Percentiles rank a stretch among this genome's conserved stretches.
Conservation (phyloP, 352 stramenopile species). For the Saprolegnia diclina region DNA sequence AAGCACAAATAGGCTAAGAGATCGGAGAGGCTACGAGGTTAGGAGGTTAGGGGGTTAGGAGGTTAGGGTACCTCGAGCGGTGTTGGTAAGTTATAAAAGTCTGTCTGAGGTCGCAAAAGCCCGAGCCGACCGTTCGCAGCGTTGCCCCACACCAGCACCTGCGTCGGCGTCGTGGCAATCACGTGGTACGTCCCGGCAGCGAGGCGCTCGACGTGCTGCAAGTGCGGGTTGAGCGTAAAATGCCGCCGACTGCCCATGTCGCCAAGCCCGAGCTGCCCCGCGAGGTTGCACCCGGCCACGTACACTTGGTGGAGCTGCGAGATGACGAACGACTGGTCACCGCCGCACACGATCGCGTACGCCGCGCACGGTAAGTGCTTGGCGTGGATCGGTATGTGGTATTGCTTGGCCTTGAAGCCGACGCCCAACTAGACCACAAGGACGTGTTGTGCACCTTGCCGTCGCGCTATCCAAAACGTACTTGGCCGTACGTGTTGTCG, state of each 20-base stretch:
- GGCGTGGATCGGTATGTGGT: slow-evolving; percentile 37
- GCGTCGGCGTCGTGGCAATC: slow-evolving; percentile 36
- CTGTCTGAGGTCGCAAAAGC: slow-evolving; percentile 34
- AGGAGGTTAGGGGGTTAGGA: background rate
- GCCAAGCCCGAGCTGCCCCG: slow-evolving; percentile 51
- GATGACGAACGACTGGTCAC: slow-evolving; percentile 56
- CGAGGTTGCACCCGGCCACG: slow-evolving; percentile 56
- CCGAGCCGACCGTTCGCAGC: slow-evolving; percentile 61
- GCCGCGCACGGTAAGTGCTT: slow-evolving; percentile 45
- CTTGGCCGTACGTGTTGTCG: slow-evolving; percentile 55
- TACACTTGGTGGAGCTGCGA: slow-evolving; percentile 48
- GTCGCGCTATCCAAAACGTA: slow-evolving; percentile 32
- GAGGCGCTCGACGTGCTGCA: slow-evolving; percentile 35
- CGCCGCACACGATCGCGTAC: slow-evolving; percentile 41
- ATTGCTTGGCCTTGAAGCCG: slow-evolving; percentile 22
- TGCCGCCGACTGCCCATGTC: slow-evolving; percentile 39
- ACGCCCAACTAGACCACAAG: slow-evolving; percentile 27
- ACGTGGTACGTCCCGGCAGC: slow-evolving; percentile 54
- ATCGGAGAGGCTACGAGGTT: background rate
- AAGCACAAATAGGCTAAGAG: background rate
- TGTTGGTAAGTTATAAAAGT: slow-evolving; percentile 39
- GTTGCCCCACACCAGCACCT: slow-evolving; percentile 57
- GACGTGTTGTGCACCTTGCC: background rate
- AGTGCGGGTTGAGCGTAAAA: slow-evolving; percentile 53
- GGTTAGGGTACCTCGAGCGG: slow-evolving; percentile 32